Percentiles rank a stretch among this genome's conserved stretches.
These are phyloP conservation scores for Penicillium herquei DNA, from an alignment of 495 filamentous ascomycete species.

Conservation along the genomic window DNA sequence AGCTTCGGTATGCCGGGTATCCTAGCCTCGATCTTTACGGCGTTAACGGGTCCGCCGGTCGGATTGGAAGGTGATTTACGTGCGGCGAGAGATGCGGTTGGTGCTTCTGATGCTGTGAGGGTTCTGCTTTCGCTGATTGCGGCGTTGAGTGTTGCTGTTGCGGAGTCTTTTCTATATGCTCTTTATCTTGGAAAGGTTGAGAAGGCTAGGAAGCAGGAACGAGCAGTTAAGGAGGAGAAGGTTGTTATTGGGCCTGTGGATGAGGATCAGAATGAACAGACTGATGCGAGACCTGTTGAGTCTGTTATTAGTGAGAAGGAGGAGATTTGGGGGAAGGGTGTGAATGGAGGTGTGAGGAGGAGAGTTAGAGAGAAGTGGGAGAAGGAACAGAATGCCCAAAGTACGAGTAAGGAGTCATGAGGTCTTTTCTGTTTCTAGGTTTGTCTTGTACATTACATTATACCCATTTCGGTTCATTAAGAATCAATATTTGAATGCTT, in stretches of 20 bases:
- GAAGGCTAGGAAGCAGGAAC: slow-evolving; percentile 66
- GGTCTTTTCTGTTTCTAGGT: background rate
- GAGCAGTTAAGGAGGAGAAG: slow-evolving; percentile 66
- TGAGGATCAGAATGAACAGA: background rate
- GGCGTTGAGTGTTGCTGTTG: slow-evolving; percentile 66
- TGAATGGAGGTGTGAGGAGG: slow-evolving; percentile 46
- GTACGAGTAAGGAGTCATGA: background rate
- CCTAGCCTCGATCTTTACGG: slow-evolving; percentile 36
- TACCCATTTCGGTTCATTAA: slow-evolving; percentile 11
- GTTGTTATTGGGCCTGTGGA: slow-evolving; percentile 59
- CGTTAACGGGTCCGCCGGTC: slow-evolving; percentile 61
- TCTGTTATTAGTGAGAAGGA: slow-evolving; percentile 26
- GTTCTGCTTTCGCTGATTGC: slow-evolving; percentile 41
- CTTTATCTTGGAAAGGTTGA: slow-evolving; percentile 79
- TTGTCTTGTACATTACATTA: background rate
- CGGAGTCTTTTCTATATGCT: slow-evolving; percentile 84
- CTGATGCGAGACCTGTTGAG: background rate
- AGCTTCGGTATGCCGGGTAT: slow-evolving; percentile 52
- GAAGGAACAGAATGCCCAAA: slow-evolving; percentile 21
- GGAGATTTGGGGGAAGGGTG: slow-evolving; percentile 46
- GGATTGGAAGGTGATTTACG: slow-evolving; percentile 14
- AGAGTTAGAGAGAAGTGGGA: slow-evolving; percentile 47
- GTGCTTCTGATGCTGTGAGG: slow-evolving; percentile 34
- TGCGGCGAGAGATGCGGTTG: slow-evolving; percentile 2
- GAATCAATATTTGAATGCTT: slow-evolving; percentile 5